Base-by-base conservation (phyloP, 352 stramenopile genomes). In the Globisporangium irregulare region DNA sequence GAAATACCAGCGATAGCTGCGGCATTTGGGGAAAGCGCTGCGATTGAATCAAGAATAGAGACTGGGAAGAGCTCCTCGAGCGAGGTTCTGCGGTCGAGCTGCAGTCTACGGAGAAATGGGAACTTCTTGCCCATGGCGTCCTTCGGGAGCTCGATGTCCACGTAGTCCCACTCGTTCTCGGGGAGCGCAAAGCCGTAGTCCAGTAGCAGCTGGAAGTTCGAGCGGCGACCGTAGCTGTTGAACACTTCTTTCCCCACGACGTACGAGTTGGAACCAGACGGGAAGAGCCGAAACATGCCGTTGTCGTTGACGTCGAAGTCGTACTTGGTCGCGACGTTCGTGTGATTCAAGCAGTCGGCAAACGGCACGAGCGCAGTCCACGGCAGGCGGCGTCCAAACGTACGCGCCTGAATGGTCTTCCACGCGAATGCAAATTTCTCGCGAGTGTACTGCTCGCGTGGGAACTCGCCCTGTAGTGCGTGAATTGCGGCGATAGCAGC, bases 111-210 rank as follows among this genome's bases (percentile, higher is more conserved):
- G 56, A 81, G 70, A 62, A 89, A 89, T 10, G 77, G 77, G 48
- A 88, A 75, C 32, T 75, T 81, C 15, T 62, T 76, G 1, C 68
- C 64, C 53, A 73, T 20, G 18, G 67, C 69, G 57, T 78, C 69
- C 32, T 78, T 86, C 7, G 77, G 75, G 20, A 93, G 66, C 27
- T 81, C 74, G n/a, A 93, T 48, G 32, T 92, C 84, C 15, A 92
- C 75, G 36, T 73, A 85, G 59, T 92, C 93, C 90, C 92, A 98
- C 73, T 97, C 87, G 54, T 98, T 98, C 57, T 94, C 64, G 8
- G 78, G 59, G 24, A 98, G 74, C 18, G 86, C 79, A 73, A 98
- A 98, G n/a, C 93, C 93, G 70, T 98, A 98, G 67, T 98, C 93
- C 5, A 98, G 74, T 41, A 98, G 75, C 29, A 98, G 72, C 72